A percentile compares a stretch with the other conserved stretches of the same genome.
These are phyloP conservation scores for Venturia effusa DNA, from an alignment of 2,329 filamentous ascomycete species.

Conservation along the genomic window DNA sequence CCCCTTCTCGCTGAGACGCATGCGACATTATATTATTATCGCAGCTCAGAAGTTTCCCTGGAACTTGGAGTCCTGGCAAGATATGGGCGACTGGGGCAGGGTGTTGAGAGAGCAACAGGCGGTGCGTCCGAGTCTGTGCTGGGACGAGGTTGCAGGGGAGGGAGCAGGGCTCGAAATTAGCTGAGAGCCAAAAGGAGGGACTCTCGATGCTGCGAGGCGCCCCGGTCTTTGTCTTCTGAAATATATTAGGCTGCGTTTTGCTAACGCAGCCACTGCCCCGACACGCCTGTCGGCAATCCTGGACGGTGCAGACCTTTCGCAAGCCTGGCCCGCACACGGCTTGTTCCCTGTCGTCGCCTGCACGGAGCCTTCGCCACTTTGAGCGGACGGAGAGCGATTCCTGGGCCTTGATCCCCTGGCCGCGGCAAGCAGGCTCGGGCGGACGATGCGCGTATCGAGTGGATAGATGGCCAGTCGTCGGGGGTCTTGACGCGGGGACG, in stretches of 20 bases:
- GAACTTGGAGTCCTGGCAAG: conserved; percentile 1
- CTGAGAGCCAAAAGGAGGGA: conserved; percentile 1
- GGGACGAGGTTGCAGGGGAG: neutral
- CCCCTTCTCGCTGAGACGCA: conserved; percentile 25
- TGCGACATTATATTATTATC: conserved; percentile 31
- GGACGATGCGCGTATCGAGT: neutral
- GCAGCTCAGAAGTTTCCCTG: conserved; percentile 9
- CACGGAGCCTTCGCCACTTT: conserved; percentile 7
- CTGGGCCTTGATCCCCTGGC: neutral
- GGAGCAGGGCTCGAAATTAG: conserved; percentile 4
- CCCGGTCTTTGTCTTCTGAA: conserved; percentile 10
- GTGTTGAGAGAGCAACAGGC: neutral
- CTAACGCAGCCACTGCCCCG: conserved; percentile 10
- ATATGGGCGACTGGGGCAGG: conserved; percentile 7
- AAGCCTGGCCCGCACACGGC: conserved; percentile 2
- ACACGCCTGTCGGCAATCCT: conserved; percentile 3
- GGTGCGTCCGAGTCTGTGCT: conserved; percentile 1
- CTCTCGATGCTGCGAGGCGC: neutral
- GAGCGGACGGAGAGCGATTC: neutral
- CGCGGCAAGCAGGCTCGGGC: neutral
- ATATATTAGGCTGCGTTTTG: conserved; percentile 11
- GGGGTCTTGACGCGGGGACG: too few species aligned
- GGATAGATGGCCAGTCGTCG: too few species aligned
- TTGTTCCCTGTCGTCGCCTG: neutral
- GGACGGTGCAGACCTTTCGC: conserved; percentile 1